Base-by-base conservation (phyloP, 768 basidiomycete species). In the Rubroboletus satanas region DNA sequence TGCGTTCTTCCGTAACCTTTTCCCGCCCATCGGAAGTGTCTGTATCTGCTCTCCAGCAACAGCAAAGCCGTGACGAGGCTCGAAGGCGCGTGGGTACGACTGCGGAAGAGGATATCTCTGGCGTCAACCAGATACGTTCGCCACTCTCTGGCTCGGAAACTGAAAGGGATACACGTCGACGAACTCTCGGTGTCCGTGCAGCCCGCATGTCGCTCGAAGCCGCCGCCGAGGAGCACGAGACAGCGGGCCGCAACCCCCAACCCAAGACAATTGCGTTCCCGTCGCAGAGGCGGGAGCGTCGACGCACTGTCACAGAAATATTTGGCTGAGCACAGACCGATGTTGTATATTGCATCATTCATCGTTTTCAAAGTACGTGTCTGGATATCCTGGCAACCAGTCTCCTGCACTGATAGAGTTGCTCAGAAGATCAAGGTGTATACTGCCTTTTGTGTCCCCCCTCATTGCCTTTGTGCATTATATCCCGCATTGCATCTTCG, bases 21-120 rank as follows among this genome's bases (percentile, higher is more conserved):
- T 88, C 87, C 6, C 79, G 83, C 2, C 83, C 87, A 0, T 74
- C 79, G 26, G 77, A 77, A 7, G 75, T 78, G 38, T 79, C 82
- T 3, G 74, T 84, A 10, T 77, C 77, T 29, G 74, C 83, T 39
- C 69, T 88, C 28, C 80, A 83, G 57, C 77, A 80, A 63, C 83
- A 82, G 54, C 74, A 79, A 56, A 70, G 50, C 28, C 70, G 75
- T 8, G 66, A 75, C 52, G 66, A 66, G 31, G 74, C 70, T 49
- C 66, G 70, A 35, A 66, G 69, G 64, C 65, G 77, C 65, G 55
- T 70, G 65, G 52, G 53, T 67, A 61, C 45, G 61, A 57, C 65
- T 32, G 37, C 63, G 15, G 62, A 69, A 47, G 61, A 66, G 47
- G 66, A 72, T 18, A 51, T 55, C 4, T 32, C 62, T 29, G 57